These are phyloP conservation scores for Globisporangium solare DNA, from an alignment of 352 stramenopile genomes.

Conservation along the genomic window DNA sequence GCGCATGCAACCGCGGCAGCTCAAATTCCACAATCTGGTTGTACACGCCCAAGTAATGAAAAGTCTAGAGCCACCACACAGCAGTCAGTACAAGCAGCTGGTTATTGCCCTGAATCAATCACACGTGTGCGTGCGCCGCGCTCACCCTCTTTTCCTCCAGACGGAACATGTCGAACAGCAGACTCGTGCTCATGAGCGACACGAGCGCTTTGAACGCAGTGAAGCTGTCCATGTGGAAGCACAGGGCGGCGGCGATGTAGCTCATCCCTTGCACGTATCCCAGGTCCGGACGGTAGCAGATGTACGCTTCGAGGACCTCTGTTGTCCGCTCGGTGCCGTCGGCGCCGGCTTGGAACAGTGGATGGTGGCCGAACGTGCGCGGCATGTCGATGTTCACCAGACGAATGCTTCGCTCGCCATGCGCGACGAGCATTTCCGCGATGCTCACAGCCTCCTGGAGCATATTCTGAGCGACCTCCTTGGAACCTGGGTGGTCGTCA, in stretches of 20 bases:
- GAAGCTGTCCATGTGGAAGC: constrained; percentile 88
- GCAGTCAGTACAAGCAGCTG: not conserved
- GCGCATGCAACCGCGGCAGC: constrained; percentile 46
- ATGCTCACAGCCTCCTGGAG: constrained; percentile 69
- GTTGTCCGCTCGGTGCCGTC: constrained; percentile 70
- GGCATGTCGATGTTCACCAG: constrained; percentile 84
- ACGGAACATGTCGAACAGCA: constrained; percentile 88
- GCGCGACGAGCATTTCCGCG: constrained; percentile 75
- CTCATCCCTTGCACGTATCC: constrained; percentile 88
- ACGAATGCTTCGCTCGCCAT: constrained; percentile 78
- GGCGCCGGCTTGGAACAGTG: constrained; percentile 67
- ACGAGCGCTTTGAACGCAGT: constrained; percentile 82
- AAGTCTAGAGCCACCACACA: constrained; percentile 47
- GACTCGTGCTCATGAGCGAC: constrained; percentile 73
- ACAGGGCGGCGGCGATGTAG: constrained; percentile 78
- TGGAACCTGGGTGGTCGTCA: not conserved
- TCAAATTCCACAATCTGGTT: constrained; percentile 81
- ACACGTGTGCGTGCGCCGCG: too few species aligned
- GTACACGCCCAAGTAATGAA: constrained; percentile 78
- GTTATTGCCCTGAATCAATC: not conserved
- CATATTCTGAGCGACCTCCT: constrained; percentile 25
- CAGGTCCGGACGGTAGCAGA: constrained; percentile 80
- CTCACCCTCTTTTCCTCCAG: constrained; percentile 71
- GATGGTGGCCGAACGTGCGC: constrained; percentile 78
- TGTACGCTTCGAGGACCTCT: constrained; percentile 82